These are phyloP conservation scores for Tetrapyrgos nigripes DNA, from an alignment of 1,284 basidiomycete genomes.

Conservation along the genomic window DNA sequence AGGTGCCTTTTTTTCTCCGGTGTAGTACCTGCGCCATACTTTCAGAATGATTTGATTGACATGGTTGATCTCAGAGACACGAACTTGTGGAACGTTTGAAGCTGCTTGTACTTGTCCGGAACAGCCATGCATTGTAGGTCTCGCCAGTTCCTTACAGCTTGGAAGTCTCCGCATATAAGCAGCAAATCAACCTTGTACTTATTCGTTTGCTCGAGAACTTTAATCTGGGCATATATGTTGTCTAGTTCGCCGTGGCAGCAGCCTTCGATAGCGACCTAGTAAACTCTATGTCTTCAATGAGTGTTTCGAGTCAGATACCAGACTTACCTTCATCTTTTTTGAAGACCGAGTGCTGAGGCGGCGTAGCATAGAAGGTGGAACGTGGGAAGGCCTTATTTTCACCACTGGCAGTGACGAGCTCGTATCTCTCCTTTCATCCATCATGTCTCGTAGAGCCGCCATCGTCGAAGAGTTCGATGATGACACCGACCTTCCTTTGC, in stretches of 20 bases:
- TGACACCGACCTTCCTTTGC: constrained; percentile 84
- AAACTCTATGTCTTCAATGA: background rate
- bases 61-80: constrained; percentile 29
- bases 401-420: background rate
- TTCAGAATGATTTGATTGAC: background rate
- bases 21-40: constrained; percentile 76
- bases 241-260: constrained; percentile 94
- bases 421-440: constrained; percentile 15
- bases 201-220: constrained; percentile 64
- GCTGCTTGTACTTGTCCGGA: constrained; percentile 85
- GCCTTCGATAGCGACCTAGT: constrained; percentile 89
- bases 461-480: constrained; percentile 86
- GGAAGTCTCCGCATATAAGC: constrained; percentile 95
- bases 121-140: constrained; percentile 94
- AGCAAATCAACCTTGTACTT: constrained; percentile 82
- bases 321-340: background rate
- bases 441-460: constrained; percentile 70
- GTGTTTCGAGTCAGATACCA: background rate
- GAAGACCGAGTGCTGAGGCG: background rate
- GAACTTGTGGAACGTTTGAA: constrained; percentile 88
- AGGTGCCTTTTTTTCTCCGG: constrained; percentile 82
- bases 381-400: constrained; percentile 26
- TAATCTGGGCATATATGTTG: constrained; percentile 85
- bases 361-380: constrained; percentile 4
- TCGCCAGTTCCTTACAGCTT: constrained; percentile 86